Conservation (phyloP, 768 basidiomycete genomes). For the Pholiota microspora region DNA sequence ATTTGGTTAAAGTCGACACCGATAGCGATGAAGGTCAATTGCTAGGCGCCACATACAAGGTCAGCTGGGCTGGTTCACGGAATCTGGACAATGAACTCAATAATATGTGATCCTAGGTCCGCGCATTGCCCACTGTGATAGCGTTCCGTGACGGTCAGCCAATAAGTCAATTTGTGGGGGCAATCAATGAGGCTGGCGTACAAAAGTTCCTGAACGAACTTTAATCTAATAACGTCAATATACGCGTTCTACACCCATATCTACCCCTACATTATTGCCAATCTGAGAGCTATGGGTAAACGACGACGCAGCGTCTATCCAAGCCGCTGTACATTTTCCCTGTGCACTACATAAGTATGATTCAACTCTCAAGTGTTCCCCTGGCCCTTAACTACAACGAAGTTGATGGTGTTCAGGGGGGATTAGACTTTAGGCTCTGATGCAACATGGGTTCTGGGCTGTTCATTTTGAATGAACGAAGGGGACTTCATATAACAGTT, state of each 20-base stretch:
- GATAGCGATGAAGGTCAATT: conserved; percentile 50
- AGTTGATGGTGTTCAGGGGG: too few relatives aligned
- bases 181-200: conserved; percentile 43
- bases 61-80: conserved; percentile 19
- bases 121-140: conserved; percentile 77
- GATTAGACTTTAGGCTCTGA: too few relatives aligned
- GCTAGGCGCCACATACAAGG: conserved; percentile 53
- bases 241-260: neutral
- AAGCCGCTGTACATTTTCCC: too few relatives aligned
- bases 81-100: neutral
- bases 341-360: too few relatives aligned
- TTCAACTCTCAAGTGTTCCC: too few relatives aligned
- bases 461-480: too few relatives aligned
- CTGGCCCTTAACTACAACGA: too few relatives aligned
- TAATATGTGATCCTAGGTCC: conserved; percentile 41
- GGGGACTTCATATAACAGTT: too few relatives aligned
- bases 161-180: conserved; percentile 63
- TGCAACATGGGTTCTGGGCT: too few relatives aligned
- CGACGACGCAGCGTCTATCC: too few relatives aligned
- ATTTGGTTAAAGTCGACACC: conserved; percentile 72
- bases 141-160: conserved; percentile 67
- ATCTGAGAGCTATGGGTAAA: too few relatives aligned
- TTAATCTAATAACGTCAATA: conserved; percentile 17
- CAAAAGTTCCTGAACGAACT: conserved; percentile 44
- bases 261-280: too few relatives aligned